Percentiles rank a stretch among this genome's conserved stretches.
phyloP scores from a whole-genome alignment of 495 filamentous ascomycete species.

The Lasiosphaeris hirsuta region DNA sequence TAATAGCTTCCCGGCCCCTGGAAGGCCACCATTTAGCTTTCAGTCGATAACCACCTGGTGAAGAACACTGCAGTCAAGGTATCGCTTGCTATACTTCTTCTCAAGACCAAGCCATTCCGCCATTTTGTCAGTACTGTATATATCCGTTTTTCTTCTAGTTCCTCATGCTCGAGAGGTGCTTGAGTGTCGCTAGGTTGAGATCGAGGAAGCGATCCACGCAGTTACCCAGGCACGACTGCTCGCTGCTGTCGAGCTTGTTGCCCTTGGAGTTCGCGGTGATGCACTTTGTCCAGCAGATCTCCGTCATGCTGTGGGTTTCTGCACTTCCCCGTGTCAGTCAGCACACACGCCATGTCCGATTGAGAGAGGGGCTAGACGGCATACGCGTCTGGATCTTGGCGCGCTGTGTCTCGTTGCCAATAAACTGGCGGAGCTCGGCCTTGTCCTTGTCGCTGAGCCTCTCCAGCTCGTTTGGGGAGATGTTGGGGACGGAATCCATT shows the following conservation, averaged over 20 bases:
- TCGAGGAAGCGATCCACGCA: conserved; percentile 94
- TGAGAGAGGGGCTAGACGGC: conserved; percentile 27
- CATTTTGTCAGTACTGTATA: not conserved
- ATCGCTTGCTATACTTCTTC: too few relatives aligned
- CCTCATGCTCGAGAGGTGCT: conserved; percentile 62
- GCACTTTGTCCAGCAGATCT: conserved; percentile 93
- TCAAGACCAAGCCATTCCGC: not conserved
- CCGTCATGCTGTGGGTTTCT: conserved; percentile 81
- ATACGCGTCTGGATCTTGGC: conserved; percentile 73
- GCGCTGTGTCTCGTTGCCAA: conserved; percentile 79
- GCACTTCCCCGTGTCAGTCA: conserved; percentile 1
- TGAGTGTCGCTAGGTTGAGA: conserved; percentile 72
- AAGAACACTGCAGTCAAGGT: too few relatives aligned
- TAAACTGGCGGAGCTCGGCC: conserved; percentile 78
- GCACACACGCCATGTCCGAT: not conserved
- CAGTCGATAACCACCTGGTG: too few relatives aligned
- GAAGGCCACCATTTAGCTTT: too few relatives aligned
- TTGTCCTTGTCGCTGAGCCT: conserved; percentile 79
- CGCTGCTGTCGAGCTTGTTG: conserved; percentile 64
- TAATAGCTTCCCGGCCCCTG: too few relatives aligned
- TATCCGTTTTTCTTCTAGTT: not conserved
- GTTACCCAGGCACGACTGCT: conserved; percentile 81
- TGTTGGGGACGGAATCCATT: conserved; percentile 37
- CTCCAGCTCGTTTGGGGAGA: conserved; percentile 52
- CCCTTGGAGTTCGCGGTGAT: conserved; percentile 55